Evolutionary conservation across 2,329 filamentous ascomycete species (phyloP).

Genomic region (Pezicula carpinea): DNA sequence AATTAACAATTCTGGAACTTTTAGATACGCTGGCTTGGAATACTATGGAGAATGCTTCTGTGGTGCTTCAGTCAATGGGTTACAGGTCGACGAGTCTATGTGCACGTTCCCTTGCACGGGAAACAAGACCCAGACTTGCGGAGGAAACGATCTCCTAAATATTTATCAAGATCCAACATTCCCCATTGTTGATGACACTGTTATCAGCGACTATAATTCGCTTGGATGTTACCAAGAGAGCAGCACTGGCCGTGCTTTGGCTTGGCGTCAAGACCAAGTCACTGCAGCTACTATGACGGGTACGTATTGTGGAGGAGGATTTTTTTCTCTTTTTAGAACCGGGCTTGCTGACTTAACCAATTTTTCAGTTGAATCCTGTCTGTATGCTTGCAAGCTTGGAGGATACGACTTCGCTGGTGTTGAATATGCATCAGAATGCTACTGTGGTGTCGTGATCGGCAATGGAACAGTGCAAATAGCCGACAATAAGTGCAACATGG

Average conservation of each 20-base stretch:
- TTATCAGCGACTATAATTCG: constrained; percentile 25
- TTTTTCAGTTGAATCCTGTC: constrained; percentile 29
- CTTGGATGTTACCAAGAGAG: constrained; percentile 38
- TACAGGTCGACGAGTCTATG: constrained; percentile 16
- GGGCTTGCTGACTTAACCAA: too few species aligned
- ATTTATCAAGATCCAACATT: constrained; percentile 32
- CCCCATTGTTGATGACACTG: constrained; percentile 19
- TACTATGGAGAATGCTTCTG: constrained; percentile 29
- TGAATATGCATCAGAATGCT: constrained; percentile 34
- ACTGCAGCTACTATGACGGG: constrained; percentile 27
- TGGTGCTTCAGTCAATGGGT: constrained; percentile 29
- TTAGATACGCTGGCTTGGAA: constrained; percentile 30
- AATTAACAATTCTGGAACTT: constrained; percentile 18
- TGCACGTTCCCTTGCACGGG: constrained; percentile 24
- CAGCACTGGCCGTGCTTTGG: constrained; percentile 18
- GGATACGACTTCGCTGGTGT: constrained; percentile 35
- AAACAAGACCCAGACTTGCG: constrained; percentile 20
- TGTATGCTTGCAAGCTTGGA: constrained; percentile 32
- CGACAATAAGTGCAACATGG: constrained; percentile 25
- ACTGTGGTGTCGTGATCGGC: constrained; percentile 34
- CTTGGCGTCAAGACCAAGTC: constrained; percentile 29
- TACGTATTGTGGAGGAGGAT: too few species aligned
- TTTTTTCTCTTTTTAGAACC: too few species aligned
- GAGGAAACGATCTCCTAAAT: constrained; percentile 21
- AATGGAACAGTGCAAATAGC: constrained; percentile 21